Evolutionary conservation across 805 yeast species (phyloP).

Genomic region (Priceomyces haplophilus): DNA sequence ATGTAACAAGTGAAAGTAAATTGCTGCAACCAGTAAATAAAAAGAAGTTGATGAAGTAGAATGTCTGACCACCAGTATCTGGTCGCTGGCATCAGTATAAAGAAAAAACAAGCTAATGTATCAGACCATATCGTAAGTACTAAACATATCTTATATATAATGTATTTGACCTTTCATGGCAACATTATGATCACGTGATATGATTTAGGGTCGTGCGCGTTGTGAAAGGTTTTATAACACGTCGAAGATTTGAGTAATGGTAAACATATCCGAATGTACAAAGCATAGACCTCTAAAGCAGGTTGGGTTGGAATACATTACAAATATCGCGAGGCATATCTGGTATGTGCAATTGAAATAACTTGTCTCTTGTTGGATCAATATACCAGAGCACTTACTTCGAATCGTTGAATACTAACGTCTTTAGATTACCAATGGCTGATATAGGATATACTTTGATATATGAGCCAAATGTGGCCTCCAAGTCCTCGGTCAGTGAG

Average conservation of each 20-base stretch:
- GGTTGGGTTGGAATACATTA: background rate
- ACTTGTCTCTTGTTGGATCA: background rate
- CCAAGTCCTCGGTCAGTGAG: slow-evolving; percentile 64
- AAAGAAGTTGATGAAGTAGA: no score
- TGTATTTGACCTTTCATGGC: no score
- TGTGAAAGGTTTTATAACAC: background rate
- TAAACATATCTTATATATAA: no score
- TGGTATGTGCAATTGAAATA: background rate
- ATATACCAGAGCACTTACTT: no score
- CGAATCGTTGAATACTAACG: slow-evolving; percentile 1
- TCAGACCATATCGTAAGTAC: no score
- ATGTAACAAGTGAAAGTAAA: no score
- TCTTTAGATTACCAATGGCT: slow-evolving; percentile 10
- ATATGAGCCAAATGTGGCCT: slow-evolving; percentile 69
- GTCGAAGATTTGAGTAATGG: slow-evolving; percentile 2
- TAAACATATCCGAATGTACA: background rate
- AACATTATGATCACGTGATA: background rate
- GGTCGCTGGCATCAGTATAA: no score
- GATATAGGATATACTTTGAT: slow-evolving; percentile 70
- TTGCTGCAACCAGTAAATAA: no score
- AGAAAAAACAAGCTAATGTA: no score
- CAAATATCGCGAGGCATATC: background rate
- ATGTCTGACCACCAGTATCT: no score
- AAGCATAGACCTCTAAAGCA: background rate
- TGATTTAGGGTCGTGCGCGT: background rate